Conservation (phyloP, 2,329 filamentous ascomycete genomes). For the Pseudopyrenochaeta lycopersici region DNA sequence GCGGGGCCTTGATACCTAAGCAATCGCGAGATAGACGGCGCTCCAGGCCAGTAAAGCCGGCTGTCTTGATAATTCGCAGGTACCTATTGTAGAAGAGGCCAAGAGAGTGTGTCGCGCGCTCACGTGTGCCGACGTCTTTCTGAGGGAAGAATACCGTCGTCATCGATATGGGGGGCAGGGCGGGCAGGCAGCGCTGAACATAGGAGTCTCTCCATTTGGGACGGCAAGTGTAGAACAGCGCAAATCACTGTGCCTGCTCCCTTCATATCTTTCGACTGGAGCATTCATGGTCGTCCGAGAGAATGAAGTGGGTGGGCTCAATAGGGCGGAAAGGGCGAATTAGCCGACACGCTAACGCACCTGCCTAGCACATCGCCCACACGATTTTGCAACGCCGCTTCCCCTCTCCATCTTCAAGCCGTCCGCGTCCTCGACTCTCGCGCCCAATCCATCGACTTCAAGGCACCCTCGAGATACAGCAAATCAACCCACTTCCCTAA, state of each 20-base stretch:
- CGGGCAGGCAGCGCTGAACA: too few species aligned
- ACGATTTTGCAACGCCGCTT: conserved; percentile 4
- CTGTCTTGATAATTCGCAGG: too few species aligned
- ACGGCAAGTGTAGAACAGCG: too few species aligned
- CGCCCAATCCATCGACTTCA: conserved; percentile 46
- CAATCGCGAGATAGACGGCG: too few species aligned
- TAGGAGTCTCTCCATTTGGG: too few species aligned
- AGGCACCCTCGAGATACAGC: conserved; percentile 38
- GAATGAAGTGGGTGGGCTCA: background rate
- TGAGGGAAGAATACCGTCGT: too few species aligned
- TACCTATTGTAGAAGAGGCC: too few species aligned
- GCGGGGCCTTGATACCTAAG: too few species aligned
- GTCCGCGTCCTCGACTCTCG: conserved; percentile 44
- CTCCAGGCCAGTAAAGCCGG: too few species aligned
- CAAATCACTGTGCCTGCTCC: background rate
- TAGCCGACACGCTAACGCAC: background rate
- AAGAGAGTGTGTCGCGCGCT: too few species aligned
- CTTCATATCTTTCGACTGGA: background rate
- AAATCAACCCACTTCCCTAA: conserved; percentile 43
- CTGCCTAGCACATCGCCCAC: background rate
- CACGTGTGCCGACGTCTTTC: too few species aligned
- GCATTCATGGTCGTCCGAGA: background rate
- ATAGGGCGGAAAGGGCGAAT: background rate
- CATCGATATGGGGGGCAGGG: too few species aligned
- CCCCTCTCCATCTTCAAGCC: conserved; percentile 33